Percentiles rank a stretch among this genome's conserved stretches.
phyloP scores from a whole-genome alignment of 139 green algal species.

The Haematococcus sp. region DNA sequence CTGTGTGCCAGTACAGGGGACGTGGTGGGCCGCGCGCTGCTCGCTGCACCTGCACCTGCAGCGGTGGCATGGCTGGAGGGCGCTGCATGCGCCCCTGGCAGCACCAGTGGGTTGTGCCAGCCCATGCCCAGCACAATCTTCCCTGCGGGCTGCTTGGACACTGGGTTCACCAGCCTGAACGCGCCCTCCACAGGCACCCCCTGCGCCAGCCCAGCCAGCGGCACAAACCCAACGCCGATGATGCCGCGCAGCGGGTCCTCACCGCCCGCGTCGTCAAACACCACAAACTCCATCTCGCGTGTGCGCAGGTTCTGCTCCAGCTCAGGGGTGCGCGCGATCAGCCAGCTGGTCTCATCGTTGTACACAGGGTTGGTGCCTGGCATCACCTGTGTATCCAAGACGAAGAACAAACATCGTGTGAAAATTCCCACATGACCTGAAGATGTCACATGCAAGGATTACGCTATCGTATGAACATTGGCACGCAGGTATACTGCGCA shows the following conservation, averaged over 20 bases:
- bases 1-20: background rate
- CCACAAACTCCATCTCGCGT: slow-evolving; percentile 25
- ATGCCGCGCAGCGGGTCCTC: slow-evolving; percentile 38
- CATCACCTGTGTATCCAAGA: too few relatives aligned
- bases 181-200: slow-evolving; percentile 41
- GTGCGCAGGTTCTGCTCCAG: slow-evolving; percentile 28
- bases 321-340: slow-evolving; percentile 35
- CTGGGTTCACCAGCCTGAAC: slow-evolving; percentile 39
- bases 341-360: slow-evolving; percentile 38
- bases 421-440: too few relatives aligned
- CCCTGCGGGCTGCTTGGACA: slow-evolving; percentile 32
- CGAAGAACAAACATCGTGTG: too few relatives aligned
- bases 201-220: slow-evolving; percentile 19
- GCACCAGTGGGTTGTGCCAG: slow-evolving; percentile 44
- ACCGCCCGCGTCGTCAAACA: slow-evolving; percentile 40
- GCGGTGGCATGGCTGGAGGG: background rate
- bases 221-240: slow-evolving; percentile 35
- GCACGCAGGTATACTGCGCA: too few relatives aligned
- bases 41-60: slow-evolving; percentile 7
- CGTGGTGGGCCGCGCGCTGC: background rate
- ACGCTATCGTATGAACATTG: too few relatives aligned
- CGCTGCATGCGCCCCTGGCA: slow-evolving; percentile 12
- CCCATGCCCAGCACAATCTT: slow-evolving; percentile 34
- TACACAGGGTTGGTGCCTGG: slow-evolving; percentile 28
- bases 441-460: too few relatives aligned